Conservation (phyloP, 2,329 filamentous ascomycete genomes). For the Cryphonectria japonica region DNA sequence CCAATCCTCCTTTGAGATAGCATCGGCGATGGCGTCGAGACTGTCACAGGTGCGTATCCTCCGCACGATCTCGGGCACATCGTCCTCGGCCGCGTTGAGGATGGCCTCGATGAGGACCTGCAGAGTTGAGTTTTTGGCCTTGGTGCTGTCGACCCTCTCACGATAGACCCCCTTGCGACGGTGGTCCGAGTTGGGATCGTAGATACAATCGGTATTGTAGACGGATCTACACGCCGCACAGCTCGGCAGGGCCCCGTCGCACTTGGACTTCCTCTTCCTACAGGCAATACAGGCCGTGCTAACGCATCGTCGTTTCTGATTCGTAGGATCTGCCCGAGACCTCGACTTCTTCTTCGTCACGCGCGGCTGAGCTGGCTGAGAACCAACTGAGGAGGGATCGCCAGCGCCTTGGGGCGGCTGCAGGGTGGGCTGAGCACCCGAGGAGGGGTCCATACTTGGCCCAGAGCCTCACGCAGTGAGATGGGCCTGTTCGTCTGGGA, state of each 20-base stretch:
- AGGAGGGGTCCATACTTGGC: conserved; percentile 22
- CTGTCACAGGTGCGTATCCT: conserved; percentile 86
- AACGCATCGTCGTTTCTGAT: conserved; percentile 74
- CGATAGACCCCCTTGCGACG: conserved; percentile 96
- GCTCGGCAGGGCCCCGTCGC: conserved; percentile 87
- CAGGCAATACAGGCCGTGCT: conserved; percentile 86
- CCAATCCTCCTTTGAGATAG: conserved; percentile 49
- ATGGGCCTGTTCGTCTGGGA: background rate
- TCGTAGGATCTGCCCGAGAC: conserved; percentile 50
- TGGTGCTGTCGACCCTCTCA: conserved; percentile 86
- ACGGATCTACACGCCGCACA: conserved; percentile 97
- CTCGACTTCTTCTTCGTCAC: conserved; percentile 54
- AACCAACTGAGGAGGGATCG: background rate
- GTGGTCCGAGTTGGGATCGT: conserved; percentile 95
- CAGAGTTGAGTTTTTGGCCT: conserved; percentile 83
- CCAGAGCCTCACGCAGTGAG: conserved; percentile 35
- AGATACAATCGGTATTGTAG: conserved; percentile 87
- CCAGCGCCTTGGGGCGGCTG: conserved; percentile 19
- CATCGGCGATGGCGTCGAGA: conserved; percentile 59
- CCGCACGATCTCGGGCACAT: conserved; percentile 78
- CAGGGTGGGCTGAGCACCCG: conserved; percentile 17
- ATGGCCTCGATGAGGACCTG: conserved; percentile 94
- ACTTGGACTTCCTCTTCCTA: conserved; percentile 80
- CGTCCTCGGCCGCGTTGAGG: conserved; percentile 86
- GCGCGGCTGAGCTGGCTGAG: conserved; percentile 16